Evolutionary conservation across 306 rosid genomes (phyloP), one percentile per base, ranked within the genome.

Genomic region (Lupinus albus): DNA sequence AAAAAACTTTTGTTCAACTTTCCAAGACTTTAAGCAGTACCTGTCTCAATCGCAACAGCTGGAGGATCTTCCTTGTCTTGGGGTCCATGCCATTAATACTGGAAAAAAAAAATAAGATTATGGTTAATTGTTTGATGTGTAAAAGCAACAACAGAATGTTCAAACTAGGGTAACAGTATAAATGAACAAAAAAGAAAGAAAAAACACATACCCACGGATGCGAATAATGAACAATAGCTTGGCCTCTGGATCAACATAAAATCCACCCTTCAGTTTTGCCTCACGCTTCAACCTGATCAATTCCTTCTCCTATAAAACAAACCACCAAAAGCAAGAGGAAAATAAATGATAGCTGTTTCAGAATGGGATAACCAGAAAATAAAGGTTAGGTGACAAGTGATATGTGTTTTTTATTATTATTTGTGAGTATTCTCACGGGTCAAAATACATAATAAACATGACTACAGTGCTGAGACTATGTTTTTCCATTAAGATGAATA

Each of bases 1-100:
- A 6, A 9, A 25, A 18, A n/a, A 11, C 4, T 7, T 33, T 7
- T 2, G 2, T 2, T 7, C 9, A 15, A 11, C 17, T 65, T 17
- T 58, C 13, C 3, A 8, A 8, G 35, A 30, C 25, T 35, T 7
- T 16, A 41, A 6, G 5, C 0, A 30, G 6, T 71, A 90, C 99
- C 97, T 88, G 96, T 79, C 97, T 90, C 79, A 93, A 67, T 4
- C 97, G 81, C 81, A 93, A 79, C n/a, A 93, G 90, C 83, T 90
- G 96, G 76, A 90, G 39, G 47, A 93, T 93, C 73, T 77, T 84
- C 46, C 82, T 87, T 16, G 96, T 75, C 81, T 93, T 90, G 0
- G 99, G 96, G 55, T 93, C 82, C 82, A 90, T 90, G 42, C 97
- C 97, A 61, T 93, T 93, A 56, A 93, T 89, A 88, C 88, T 93